Base-by-base conservation (phyloP, 2,329 filamentous ascomycete genomes). In the Hypoxylon sp. region DNA sequence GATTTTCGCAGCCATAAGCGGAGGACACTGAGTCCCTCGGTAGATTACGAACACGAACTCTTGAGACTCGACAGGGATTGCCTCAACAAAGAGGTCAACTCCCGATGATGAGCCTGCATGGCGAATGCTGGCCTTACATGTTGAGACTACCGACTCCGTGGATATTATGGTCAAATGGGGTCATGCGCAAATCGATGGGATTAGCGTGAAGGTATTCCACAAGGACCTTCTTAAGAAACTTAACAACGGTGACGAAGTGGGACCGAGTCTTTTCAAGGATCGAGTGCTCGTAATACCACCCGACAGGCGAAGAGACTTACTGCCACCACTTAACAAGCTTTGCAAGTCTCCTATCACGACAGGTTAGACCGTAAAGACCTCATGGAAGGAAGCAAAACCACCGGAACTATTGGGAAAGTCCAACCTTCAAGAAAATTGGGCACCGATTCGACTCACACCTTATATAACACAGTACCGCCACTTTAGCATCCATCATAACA, bases 151-250 rank as follows among this genome's bases (percentile, higher is more conserved):
- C 1, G 13, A 24, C 4, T 62, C 59, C 20, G 17, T 70, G 10
- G 64, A 70, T 19, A 37, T 65, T 6, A 52, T 70, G 41, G 64
- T 62, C 20, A 59, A 61, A 24, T 68, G 59, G 52, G 63, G 65
- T 1, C 67, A 70, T 22, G 34, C 60, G 15, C 48, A 60, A 19
- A 41, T 51, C 1, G 67, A 69, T 48, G 67, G 68, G 2, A 66
- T 60, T 17, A 59, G 64, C 24, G 58, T 51, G 5, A 70, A 70
- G 54, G 20, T 63, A 15, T 65, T 69, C 51, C 64, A 66, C 41
- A 50, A 68, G 37, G 51, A 55, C 10, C 52, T 68, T 10, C 48
- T 68, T 17, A 54, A 44, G 32, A 39, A 55, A 28, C 59, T 69
- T 1, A 64, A 67, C 19, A 54, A 26, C 20, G 24, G 19, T 17